Conservation (phyloP, 768 basidiomycete species). For the Pleurotus pulmonarius region DNA sequence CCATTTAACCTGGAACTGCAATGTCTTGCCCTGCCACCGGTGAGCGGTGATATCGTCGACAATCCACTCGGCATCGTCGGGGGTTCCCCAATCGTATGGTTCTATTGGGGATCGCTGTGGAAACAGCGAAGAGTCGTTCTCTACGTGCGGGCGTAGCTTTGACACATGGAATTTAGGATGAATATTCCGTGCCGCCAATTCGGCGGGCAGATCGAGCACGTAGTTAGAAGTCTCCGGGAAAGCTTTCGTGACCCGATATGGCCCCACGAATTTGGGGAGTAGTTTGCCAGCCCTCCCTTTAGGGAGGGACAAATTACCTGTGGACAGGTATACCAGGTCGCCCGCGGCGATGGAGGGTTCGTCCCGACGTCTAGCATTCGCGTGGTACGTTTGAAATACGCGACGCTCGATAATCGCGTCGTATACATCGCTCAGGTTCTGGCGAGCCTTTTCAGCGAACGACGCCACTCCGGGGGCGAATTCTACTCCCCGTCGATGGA, state of each 20-base stretch:
- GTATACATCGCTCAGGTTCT: no score
- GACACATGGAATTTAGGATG: conserved; percentile 31
- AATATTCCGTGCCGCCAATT: conserved; percentile 20
- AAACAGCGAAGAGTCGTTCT: conserved; percentile 30
- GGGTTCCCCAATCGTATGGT: conserved; percentile 32
- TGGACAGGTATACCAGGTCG: conserved; percentile 30
- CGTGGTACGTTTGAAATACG: conserved; percentile 23
- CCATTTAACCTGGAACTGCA: conserved; percentile 27
- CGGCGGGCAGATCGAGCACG: conserved; percentile 20
- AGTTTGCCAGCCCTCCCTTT: conserved; percentile 30
- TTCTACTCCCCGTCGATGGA: not conserved
- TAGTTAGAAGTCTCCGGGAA: conserved; percentile 22
- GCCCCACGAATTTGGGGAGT: conserved; percentile 34
- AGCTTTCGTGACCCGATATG: conserved; percentile 23
- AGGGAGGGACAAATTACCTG: conserved; percentile 29
- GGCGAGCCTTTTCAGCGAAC: conserved; percentile 19
- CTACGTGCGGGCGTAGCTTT: conserved; percentile 21
- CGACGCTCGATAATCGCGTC: conserved; percentile 31
- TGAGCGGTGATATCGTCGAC: conserved; percentile 31
- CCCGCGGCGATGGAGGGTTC: conserved; percentile 16
- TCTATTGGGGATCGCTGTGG: conserved; percentile 21
- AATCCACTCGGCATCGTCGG: conserved; percentile 29
- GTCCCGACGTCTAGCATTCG: conserved; percentile 19
- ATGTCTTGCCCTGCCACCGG: conserved; percentile 9
- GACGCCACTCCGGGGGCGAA: conserved; percentile 16